Conservation (phyloP, 495 filamentous ascomycete genomes). For the Podospora anserina region DNA sequence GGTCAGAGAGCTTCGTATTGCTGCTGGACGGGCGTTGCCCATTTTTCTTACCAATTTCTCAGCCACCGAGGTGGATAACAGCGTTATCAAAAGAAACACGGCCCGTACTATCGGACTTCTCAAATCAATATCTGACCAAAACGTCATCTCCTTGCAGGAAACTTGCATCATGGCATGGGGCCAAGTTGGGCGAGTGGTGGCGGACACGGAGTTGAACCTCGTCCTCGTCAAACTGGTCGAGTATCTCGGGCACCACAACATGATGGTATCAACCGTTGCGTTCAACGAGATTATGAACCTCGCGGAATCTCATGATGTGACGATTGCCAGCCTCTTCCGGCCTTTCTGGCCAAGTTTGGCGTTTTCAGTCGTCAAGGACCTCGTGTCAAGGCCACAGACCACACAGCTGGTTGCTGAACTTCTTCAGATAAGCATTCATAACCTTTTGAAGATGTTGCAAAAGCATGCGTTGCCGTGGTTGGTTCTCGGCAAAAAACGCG, state of each 20-base stretch:
- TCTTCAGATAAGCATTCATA: conserved; percentile 64
- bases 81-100: conserved; percentile 58
- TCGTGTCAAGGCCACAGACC: conserved; percentile 75
- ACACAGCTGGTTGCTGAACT: conserved; percentile 77
- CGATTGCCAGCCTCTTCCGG: conserved; percentile 64
- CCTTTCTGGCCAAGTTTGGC: conserved; percentile 87
- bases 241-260: conserved; percentile 80
- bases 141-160: conserved; percentile 65
- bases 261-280: conserved; percentile 71
- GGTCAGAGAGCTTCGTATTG: conserved; percentile 77
- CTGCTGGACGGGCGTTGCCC: conserved; percentile 56
- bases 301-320: conserved; percentile 58
- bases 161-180: conserved; percentile 82
- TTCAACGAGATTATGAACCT: conserved; percentile 69
- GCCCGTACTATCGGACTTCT: conserved; percentile 65
- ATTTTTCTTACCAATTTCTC: conserved; percentile 59
- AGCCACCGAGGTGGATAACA: conserved; percentile 36
- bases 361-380: conserved; percentile 72
- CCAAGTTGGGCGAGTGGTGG: conserved; percentile 61
- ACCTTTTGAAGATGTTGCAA: conserved; percentile 76
- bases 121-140: conserved; percentile 63
- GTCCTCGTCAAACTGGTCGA: conserved; percentile 78
- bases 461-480: conserved; percentile 78
- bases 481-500: conserved; percentile 69
- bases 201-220: conserved; percentile 77